These are phyloP conservation scores for Tetrapisispora nanseiensis DNA, from an alignment of 805 yeast species.

Conservation along the genomic window DNA sequence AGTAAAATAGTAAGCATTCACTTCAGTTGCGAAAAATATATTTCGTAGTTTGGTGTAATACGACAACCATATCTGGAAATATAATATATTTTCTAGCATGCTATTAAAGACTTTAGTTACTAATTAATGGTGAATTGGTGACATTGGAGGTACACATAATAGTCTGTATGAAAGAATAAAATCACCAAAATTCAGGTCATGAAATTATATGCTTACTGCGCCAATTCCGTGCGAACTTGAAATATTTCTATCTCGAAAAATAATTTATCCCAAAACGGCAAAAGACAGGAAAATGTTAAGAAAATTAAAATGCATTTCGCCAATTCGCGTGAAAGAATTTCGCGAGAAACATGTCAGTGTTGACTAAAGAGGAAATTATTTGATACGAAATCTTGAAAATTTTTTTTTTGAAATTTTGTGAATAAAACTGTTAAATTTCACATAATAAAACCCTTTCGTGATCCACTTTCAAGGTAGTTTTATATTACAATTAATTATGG, in stretches of 20 bases:
- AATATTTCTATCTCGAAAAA: background rate
- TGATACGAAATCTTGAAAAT: background rate
- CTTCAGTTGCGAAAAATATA: no score
- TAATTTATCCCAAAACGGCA: background rate
- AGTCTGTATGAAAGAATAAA: no score
- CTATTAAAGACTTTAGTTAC: background rate
- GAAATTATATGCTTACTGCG: background rate
- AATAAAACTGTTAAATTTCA: background rate
- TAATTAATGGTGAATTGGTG: background rate
- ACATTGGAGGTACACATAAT: no score
- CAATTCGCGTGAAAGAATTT: background rate
- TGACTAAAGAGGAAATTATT: background rate
- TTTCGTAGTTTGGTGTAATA: no score
- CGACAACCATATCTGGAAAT: no score
- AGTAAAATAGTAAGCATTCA: no score
- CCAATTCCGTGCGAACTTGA: background rate
- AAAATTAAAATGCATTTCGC: no score
- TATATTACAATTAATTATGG: background rate
- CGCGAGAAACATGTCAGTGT: background rate
- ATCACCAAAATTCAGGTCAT: constrained; percentile 3
- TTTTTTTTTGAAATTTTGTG: no score
- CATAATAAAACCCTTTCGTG: background rate
- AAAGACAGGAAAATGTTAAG: no score
- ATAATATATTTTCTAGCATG: no score
- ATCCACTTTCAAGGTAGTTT: background rate